Conservation (phyloP, 2,329 filamentous ascomycete species). For the Aspergillus nomiae region DNA sequence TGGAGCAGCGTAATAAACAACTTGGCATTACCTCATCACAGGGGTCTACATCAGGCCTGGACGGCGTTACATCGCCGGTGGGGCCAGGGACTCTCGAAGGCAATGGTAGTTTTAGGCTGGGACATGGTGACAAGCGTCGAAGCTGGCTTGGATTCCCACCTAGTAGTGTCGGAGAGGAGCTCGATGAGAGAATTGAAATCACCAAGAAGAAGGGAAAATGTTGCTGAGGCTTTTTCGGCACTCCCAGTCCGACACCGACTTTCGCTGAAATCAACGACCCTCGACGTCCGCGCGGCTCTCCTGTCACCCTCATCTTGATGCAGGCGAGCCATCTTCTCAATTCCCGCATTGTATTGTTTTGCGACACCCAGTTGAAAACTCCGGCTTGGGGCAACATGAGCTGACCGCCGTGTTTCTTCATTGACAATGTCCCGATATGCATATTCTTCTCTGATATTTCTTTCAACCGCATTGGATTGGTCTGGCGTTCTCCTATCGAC, state of each 20-base stretch:
- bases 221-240: slow-evolving; percentile 34
- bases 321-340: slow-evolving; percentile 98
- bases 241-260: not conserved
- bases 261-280: slow-evolving; percentile 53
- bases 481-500: not conserved
- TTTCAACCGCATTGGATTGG: not conserved
- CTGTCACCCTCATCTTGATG: slow-evolving; percentile 97
- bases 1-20: slow-evolving; percentile 66
- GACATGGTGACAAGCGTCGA: slow-evolving; percentile 62
- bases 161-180: slow-evolving; percentile 43
- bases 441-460: not conserved
- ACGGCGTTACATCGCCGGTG: slow-evolving; percentile 46
- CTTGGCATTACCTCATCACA: slow-evolving; percentile 49
- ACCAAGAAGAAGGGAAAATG: slow-evolving; percentile 40
- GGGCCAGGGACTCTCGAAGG: slow-evolving; percentile 49
- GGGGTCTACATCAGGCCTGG: slow-evolving; percentile 47
- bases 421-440: not conserved
- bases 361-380: slow-evolving; percentile 95
- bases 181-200: slow-evolving; percentile 33
- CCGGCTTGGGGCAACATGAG: slow-evolving; percentile 98
- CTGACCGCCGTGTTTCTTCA: slow-evolving; percentile 53
- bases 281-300: slow-evolving; percentile 94
- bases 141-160: slow-evolving; percentile 67
- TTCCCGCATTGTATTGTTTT: slow-evolving; percentile 97
- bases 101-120: slow-evolving; percentile 62